Evolutionary conservation across 2,329 filamentous ascomycete genomes (phyloP).

Genomic region (Clarireedia homoeocarpa): DNA sequence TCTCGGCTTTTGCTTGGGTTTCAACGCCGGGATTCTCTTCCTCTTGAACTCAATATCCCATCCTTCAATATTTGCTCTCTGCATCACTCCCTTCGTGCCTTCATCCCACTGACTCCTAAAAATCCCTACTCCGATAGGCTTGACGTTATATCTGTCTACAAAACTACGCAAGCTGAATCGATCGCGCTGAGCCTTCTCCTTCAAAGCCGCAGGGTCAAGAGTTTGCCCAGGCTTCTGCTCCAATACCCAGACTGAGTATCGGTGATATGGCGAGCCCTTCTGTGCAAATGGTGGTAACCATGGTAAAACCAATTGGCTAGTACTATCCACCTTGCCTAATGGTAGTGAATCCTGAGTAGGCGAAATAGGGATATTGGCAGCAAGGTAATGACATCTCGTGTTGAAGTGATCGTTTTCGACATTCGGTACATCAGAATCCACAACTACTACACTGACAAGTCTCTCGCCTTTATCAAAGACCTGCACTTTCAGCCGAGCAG

Average conservation of each 20-base stretch:
- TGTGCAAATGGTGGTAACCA: slow-evolving; percentile 85
- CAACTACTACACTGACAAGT: slow-evolving; percentile 73
- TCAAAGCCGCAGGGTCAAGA: slow-evolving; percentile 51
- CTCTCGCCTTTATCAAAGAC: slow-evolving; percentile 76
- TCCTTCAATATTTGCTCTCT: slow-evolving; percentile 64
- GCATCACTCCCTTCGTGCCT: slow-evolving; percentile 79
- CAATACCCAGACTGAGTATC: slow-evolving; percentile 74
- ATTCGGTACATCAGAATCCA: slow-evolving; percentile 87
- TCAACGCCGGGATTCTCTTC: slow-evolving; percentile 63
- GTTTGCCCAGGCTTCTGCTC: slow-evolving; percentile 61
- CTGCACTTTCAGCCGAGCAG: slow-evolving; percentile 74
- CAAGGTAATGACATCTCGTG: slow-evolving; percentile 81
- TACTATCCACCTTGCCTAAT: slow-evolving; percentile 50
- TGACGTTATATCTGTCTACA: slow-evolving; percentile 59
- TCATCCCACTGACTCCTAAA: slow-evolving; percentile 92
- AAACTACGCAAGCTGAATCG: slow-evolving; percentile 71
- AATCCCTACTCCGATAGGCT: slow-evolving; percentile 72
- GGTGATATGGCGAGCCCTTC: slow-evolving; percentile 87
- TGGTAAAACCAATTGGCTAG: slow-evolving; percentile 60
- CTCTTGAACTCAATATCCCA: slow-evolving; percentile 79
- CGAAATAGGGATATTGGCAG: slow-evolving; percentile 61
- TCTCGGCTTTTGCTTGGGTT: slow-evolving; percentile 50
- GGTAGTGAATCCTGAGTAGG: slow-evolving; percentile 54
- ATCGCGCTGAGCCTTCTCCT: slow-evolving; percentile 49
- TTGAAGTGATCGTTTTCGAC: slow-evolving; percentile 66